phyloP scores from a whole-genome alignment of 1,139 yeast genomes.

The Saccharomycopsis hybrid region DNA sequence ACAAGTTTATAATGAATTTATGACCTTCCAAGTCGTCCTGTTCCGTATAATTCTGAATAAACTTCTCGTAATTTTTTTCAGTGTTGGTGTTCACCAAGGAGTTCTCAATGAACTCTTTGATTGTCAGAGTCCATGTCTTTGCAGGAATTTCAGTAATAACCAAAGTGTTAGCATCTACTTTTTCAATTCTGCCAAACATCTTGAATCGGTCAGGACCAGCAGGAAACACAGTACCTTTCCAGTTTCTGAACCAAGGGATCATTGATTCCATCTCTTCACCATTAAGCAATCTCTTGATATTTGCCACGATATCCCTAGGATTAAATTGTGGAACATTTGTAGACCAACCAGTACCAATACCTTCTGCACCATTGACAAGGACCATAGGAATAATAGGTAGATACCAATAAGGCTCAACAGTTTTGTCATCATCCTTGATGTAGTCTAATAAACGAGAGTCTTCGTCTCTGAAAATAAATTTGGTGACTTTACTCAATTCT shows the following conservation, averaged over 20 bases:
- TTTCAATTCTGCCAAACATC: conserved; percentile 74
- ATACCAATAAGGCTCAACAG: conserved; percentile 96
- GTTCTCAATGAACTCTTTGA: conserved; percentile 88
- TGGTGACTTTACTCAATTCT: conserved; percentile 69
- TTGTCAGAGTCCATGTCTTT: conserved; percentile 84
- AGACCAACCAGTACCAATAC: conserved; percentile 99
- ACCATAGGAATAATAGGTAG: conserved; percentile 89
- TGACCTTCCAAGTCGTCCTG: conserved; percentile 37
- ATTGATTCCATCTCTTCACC: conserved; percentile 67
- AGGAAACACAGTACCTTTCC: conserved; percentile 79
- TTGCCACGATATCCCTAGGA: conserved; percentile 75
- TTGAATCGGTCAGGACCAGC: conserved; percentile 61
- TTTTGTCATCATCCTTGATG: conserved; percentile 86
- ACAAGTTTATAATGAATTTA: conserved; percentile 68
- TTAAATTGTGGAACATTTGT: conserved; percentile 87
- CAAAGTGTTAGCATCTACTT: conserved; percentile 69
- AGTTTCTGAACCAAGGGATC: conserved; percentile 94
- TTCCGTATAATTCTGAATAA: conserved; percentile 19
- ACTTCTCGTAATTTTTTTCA: conserved; percentile 18
- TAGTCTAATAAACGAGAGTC: conserved; percentile 78
- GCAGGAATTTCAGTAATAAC: conserved; percentile 93
- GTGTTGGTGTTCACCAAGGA: conserved; percentile 47
- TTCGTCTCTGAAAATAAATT: conserved; percentile 66
- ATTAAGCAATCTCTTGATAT: conserved; percentile 65
- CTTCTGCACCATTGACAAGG: conserved; percentile 92